Conservation (phyloP, 345 rosid species). For the Salix koriyanagi region DNA sequence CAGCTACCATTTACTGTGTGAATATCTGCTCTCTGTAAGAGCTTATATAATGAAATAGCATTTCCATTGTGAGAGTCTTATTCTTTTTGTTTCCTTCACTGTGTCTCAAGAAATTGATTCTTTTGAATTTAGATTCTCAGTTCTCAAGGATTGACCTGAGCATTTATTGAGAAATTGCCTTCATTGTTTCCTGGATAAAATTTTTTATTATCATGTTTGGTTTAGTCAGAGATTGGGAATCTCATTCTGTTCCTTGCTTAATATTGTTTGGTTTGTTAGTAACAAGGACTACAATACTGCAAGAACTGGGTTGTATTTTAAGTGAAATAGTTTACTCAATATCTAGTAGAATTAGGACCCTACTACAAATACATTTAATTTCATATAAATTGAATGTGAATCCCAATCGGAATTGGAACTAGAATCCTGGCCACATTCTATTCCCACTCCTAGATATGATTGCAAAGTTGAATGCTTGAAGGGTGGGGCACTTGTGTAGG, state of each 20-base stretch:
- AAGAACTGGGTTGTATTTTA: neutral
- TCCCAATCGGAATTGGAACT: neutral
- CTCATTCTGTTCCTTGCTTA: neutral
- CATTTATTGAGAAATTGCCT: neutral
- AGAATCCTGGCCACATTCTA: neutral
- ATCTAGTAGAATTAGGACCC: neutral
- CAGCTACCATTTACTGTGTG: neutral
- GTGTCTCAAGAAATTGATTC: neutral
- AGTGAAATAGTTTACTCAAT: neutral
- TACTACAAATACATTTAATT: neutral
- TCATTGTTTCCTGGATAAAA: neutral
- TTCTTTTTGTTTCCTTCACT: neutral
- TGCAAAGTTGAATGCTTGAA: neutral
- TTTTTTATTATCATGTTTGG: neutral
- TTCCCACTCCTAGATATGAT: neutral
- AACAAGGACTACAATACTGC: neutral
- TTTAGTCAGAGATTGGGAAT: neutral
- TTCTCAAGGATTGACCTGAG: neutral
- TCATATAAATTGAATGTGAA: neutral
- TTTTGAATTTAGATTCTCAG: conserved; percentile 1
- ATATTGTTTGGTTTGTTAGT: neutral
- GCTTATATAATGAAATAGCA: neutral
- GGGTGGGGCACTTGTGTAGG: neutral
- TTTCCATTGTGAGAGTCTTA: neutral
- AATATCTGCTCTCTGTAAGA: neutral